Percentiles rank a stretch among this genome's conserved stretches.
These are phyloP conservation scores for Blastocystis sp. DNA, from an alignment of 352 stramenopile species.

Conservation along the genomic window DNA sequence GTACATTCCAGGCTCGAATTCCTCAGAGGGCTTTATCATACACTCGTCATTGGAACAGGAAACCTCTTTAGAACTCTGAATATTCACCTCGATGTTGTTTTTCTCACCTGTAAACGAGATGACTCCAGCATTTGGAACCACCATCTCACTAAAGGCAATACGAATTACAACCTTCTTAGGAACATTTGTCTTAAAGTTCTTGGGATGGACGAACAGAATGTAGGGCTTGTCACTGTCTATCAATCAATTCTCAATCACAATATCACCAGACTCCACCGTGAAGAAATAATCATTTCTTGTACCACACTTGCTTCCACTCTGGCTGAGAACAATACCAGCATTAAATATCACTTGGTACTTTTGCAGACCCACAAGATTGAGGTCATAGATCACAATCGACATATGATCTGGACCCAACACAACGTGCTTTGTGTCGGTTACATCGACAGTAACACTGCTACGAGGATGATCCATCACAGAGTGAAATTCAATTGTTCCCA, in stretches of 20 bases:
- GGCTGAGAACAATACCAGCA: conserved; percentile 1
- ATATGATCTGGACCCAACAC: not conserved
- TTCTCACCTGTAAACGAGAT: conserved; percentile 26
- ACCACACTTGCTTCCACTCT: conserved; percentile 42
- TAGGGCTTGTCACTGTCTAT: conserved; percentile 44
- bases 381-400: not conserved
- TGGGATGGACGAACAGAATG: not conserved
- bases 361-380: not conserved
- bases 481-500: conserved; percentile 12
- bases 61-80: conserved; percentile 20
- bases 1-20: not conserved
- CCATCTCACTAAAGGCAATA: conserved; percentile 30
- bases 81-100: conserved; percentile 9
- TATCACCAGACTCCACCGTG: conserved; percentile 5
- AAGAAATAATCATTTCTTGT: not conserved
- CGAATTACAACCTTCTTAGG: not conserved
- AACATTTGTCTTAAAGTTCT: conserved; percentile 21
- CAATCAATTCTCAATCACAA: not conserved
- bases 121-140: not conserved
- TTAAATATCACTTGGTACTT: conserved; percentile 23
- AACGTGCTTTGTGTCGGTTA: conserved; percentile 12
- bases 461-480: not conserved
- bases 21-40: not conserved
- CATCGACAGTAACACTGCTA: not conserved
- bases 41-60: not conserved